Base-by-base conservation (phyloP, 495 filamentous ascomycete genomes). In the Neurospora terricola region DNA sequence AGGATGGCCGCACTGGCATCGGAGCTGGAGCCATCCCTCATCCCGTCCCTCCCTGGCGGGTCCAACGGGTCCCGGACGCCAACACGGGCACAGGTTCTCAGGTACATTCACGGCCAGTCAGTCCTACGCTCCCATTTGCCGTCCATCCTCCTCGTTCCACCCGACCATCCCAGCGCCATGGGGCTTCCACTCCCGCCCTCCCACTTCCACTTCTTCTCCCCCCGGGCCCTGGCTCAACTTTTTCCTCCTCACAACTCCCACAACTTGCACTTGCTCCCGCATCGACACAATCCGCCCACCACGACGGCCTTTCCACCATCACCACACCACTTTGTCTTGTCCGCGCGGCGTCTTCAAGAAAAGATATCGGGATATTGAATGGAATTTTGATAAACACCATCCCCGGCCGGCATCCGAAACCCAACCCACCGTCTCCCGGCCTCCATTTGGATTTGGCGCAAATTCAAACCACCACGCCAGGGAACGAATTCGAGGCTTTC, bases 151-250 rank as follows among this genome's bases (percentile, higher is more conserved):
- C 71, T 66, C 54, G 54, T 66, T 66, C 54, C 54, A 66, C 54
- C 54, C 54, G 54, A 66, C 54, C 54, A 66, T 66, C 54, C 54
- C 54, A 66, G 54, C 12, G 27, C 54, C 54, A 80, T 81, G 78
- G 79, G 78, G 81, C 81, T 79, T 78, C 75, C 74, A 75, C 71
- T 75, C 73, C 82, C 82, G 80, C 80, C 81, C 81, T 81, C 80
- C 82, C 81, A 80, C 83, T 80, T 84, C 81, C 80, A 78, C 79
- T 77, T 66, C 54, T 66, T 66, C 76, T 73, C 76, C 75, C 72
- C 74, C 77, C 54, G 23, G 54, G 54, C 76, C 79, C 77, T 79
- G 77, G 78, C 76, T 76, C 75, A 78, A 78, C 75, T 77, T 81
- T 76, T 81, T 77, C 79, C 76, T 76, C 76, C 77, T 76, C 66